These are phyloP conservation scores for Phytophthora citrophthora DNA, from an alignment of 352 stramenopile genomes.

Conservation along the genomic window DNA sequence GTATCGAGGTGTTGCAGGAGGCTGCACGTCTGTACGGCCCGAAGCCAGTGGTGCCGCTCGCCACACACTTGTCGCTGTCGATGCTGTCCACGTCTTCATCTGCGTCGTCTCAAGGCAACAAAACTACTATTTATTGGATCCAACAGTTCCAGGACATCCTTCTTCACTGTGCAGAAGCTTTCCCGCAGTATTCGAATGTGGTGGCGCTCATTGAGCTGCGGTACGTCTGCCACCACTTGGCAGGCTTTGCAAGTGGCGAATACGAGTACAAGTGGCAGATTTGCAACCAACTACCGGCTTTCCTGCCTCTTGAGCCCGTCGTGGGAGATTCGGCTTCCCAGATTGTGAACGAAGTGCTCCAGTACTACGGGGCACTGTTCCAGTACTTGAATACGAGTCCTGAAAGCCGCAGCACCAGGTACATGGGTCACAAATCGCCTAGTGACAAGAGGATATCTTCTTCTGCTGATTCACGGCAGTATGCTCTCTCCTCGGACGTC, in stretches of 20 bases:
- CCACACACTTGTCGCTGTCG: slow-evolving; percentile 46
- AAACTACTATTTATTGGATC: slow-evolving; percentile 79
- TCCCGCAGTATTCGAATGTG: slow-evolving; percentile 69
- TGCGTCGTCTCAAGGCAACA: slow-evolving; percentile 49
- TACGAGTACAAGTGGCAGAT: slow-evolving; percentile 83
- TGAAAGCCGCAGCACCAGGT: slow-evolving; percentile 48
- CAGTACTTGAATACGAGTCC: slow-evolving; percentile 64
- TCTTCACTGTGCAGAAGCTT: slow-evolving; percentile 67
- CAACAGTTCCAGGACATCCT: slow-evolving; percentile 82
- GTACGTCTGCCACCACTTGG: slow-evolving; percentile 84
- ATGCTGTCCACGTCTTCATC: slow-evolving; percentile 46
- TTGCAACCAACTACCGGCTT: slow-evolving; percentile 63
- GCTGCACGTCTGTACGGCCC: slow-evolving; percentile 74
- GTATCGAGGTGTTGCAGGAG: slow-evolving; percentile 81
- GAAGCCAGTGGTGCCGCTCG: slow-evolving; percentile 37
- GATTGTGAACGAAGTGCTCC: slow-evolving; percentile 79
- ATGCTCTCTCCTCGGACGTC: slow-evolving; percentile 57
- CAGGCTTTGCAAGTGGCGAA: slow-evolving; percentile 58
- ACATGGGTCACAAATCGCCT: slow-evolving; percentile 33
- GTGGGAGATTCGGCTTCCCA: slow-evolving; percentile 62
- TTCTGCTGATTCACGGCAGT: slow-evolving; percentile 27
- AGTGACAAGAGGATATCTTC: slow-evolving; percentile 6
- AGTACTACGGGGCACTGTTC: slow-evolving; percentile 77
- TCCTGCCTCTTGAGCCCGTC: slow-evolving; percentile 53
- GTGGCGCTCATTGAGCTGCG: slow-evolving; percentile 80